phyloP scores from a whole-genome alignment of 78 protist species.

The Protostelium mycophagum region DNA sequence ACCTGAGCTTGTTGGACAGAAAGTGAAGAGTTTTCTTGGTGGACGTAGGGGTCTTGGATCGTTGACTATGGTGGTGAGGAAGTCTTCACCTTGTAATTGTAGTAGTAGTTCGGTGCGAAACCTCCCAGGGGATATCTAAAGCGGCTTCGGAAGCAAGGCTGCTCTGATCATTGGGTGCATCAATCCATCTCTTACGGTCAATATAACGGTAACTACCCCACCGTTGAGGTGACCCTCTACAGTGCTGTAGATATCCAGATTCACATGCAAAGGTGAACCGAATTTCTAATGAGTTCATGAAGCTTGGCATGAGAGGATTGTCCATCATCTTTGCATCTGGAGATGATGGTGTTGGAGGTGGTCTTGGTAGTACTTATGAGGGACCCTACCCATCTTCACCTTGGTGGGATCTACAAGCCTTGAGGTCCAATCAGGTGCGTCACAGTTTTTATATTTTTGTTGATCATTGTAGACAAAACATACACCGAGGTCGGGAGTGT shows the following conservation, averaged over 20 bases:
- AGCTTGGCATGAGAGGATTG: slow-evolving; percentile 51
- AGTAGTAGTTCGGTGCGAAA: neutral
- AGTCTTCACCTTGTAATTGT: neutral
- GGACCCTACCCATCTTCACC: neutral
- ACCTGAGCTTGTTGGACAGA: neutral
- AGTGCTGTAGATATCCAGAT: neutral
- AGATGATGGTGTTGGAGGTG: slow-evolving; percentile 62
- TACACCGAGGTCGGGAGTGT: neutral
- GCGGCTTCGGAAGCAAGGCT: neutral
- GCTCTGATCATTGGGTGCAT: neutral
- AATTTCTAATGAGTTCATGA: slow-evolving; percentile 45
- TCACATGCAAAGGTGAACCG: slow-evolving; percentile 6
- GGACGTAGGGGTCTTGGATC: neutral
- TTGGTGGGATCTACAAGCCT: neutral
- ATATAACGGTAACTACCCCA: neutral
- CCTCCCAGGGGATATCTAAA: neutral
- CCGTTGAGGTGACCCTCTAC: neutral
- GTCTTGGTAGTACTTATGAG: neutral
- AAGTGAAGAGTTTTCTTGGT: neutral
- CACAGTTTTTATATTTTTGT: neutral
- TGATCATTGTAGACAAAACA: neutral
- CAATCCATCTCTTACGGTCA: neutral
- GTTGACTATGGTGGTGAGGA: neutral
- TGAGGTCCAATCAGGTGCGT: neutral
- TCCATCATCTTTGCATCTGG: slow-evolving; percentile 59